A percentile compares a stretch with the other conserved stretches of the same genome.
Evolutionary conservation across 768 basidiomycete genomes (phyloP).

Genomic region (Serendipita indica): DNA sequence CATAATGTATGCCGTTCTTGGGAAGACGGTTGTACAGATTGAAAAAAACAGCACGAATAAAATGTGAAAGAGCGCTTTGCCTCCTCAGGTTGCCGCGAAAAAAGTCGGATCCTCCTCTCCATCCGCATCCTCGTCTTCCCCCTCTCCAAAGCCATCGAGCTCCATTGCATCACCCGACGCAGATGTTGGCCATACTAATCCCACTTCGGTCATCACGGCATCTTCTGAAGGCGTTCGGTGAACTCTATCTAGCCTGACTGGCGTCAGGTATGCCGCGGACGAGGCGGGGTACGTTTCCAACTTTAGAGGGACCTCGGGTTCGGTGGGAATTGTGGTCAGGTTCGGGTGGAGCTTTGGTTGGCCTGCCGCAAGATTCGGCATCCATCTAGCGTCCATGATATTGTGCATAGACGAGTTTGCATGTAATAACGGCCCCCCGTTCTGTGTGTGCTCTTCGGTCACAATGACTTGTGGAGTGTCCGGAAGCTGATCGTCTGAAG

Average conservation of each 20-base stretch:
- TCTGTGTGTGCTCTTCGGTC: not conserved
- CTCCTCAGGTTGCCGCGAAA: not conserved
- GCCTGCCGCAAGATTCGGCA: no score
- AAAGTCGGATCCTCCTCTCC: slow-evolving; percentile 18
- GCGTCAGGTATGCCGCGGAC: not conserved
- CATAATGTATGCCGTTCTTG: not conserved
- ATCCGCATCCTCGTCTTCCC: slow-evolving; percentile 18
- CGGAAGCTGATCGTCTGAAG: not conserved
- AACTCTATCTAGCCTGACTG: not conserved
- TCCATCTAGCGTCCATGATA: not conserved
- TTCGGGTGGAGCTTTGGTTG: no score
- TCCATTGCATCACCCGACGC: slow-evolving; percentile 7
- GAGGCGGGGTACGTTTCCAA: no score
- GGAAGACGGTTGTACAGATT: not conserved
- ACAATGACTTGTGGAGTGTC: not conserved
- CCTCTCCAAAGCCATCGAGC: slow-evolving; percentile 12
- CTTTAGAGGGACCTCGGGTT: no score
- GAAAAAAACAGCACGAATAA: not conserved
- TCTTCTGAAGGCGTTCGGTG: not conserved
- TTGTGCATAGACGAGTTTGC: not conserved
- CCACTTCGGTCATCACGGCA: slow-evolving; percentile 4
- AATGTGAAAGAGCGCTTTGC: not conserved
- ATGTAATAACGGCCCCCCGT: not conserved
- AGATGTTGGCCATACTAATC: slow-evolving; percentile 21
- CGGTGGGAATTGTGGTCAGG: no score